Base-by-base conservation (phyloP, 805 yeast genomes). In the Lipomyces yamadae region DNA sequence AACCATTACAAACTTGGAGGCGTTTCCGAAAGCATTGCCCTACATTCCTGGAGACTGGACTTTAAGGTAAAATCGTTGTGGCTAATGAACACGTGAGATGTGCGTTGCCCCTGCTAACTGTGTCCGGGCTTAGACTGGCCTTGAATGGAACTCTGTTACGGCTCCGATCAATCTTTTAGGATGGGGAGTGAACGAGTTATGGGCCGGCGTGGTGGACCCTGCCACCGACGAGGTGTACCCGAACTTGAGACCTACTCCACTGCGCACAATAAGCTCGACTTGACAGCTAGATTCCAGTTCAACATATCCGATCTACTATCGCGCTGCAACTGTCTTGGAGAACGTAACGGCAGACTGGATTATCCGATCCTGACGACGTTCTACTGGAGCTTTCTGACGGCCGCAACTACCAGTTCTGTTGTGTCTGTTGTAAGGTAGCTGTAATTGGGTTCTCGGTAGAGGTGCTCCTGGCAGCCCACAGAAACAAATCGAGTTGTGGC, bases 11-110 rank as follows among this genome's bases (percentile, higher is more conserved):
- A 18, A 24, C 48, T 24, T 15, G 62, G 52, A 4, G 3, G n/a
- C 10, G 29, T 30, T n/a, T 10, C 54, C 0, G 18, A 53, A n/a
- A 64, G 63, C 55, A 58, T 67, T 10, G 70, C 70, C 54, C 56
- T 67, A 56, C 70, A 67, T 53, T 67, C 70, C 29, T 67, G 66
- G 66, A 57, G 42, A 34, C 35, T 67, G 24, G 61, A 55, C 8
- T 57, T 61, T 15, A 65, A 62, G 64, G 67, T 66, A 32, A 56
- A 61, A 13, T n/a, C 34, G 13, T 24, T 7, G 42, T 10, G 29
- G 33, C 30, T 11, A 34, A 7, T 30, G 13, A 24, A 42, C 6
- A 6, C 24, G 15, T 58, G n/a, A 50, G 30, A 29, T 13, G 29
- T 6, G 5, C 59, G 15, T 24, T 24, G 24, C 24, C 24, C 24